Conservation (phyloP, 257 asterid species). For the Jaltomata sinuosa region DNA sequence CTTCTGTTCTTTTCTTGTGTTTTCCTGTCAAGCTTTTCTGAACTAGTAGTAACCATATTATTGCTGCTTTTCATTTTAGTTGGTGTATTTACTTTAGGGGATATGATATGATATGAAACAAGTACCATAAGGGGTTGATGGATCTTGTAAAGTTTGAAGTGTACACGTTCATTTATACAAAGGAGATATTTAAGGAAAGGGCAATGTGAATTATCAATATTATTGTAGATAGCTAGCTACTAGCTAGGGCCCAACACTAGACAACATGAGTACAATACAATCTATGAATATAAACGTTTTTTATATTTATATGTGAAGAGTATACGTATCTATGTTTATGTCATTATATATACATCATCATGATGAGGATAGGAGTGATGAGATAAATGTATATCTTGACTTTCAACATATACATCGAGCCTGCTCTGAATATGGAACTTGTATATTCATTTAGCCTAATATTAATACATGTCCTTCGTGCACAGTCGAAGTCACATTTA, state of each 20-base stretch:
- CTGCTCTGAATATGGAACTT: background rate
- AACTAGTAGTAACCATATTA: background rate
- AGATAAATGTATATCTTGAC: background rate
- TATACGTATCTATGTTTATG: background rate
- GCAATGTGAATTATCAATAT: background rate
- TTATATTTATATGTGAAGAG: too few relatives aligned
- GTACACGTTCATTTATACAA: background rate
- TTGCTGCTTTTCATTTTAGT: background rate
- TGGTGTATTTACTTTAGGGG: background rate
- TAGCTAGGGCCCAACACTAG: background rate
- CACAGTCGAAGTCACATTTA: too few relatives aligned
- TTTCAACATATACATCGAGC: background rate
- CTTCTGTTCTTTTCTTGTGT: slow-evolving; percentile 20
- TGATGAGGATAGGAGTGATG: too few relatives aligned
- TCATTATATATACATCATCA: background rate
- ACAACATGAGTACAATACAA: background rate
- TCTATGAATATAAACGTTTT: background rate
- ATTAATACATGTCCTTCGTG: too few relatives aligned
- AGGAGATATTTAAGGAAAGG: background rate
- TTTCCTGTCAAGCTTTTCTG: slow-evolving; percentile 10
- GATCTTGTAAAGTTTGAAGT: background rate
- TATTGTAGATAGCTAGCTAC: background rate
- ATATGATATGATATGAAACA: background rate
- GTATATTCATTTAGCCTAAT: background rate
- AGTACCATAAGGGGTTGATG: background rate